Evolutionary conservation across 805 yeast genomes (phyloP).

Genomic region (Saccharomycopsis javanensis): DNA sequence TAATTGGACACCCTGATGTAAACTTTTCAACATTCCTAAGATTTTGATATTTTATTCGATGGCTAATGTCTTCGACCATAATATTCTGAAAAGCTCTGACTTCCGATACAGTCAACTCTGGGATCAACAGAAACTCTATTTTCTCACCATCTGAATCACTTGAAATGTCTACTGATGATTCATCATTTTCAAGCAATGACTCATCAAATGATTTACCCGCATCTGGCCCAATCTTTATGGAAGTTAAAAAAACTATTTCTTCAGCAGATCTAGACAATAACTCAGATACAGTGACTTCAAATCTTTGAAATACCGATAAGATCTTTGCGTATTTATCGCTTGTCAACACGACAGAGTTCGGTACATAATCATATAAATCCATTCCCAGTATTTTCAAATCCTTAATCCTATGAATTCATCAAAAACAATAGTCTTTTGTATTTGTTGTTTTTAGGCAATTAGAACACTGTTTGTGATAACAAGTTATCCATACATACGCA

Average conservation of each 20-base stretch:
- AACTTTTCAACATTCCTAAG: slow-evolving; percentile 20
- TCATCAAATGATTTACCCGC: slow-evolving; percentile 14
- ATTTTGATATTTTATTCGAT: slow-evolving; percentile 1
- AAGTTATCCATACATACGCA: too few relatives aligned
- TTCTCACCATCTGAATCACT: not conserved
- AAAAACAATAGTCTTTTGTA: too few relatives aligned
- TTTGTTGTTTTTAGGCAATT: too few relatives aligned
- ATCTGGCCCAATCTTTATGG: slow-evolving; percentile 26
- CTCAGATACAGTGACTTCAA: slow-evolving; percentile 32
- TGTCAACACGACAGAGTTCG: slow-evolving; percentile 28
- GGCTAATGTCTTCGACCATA: slow-evolving; percentile 6
- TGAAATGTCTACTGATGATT: not conserved
- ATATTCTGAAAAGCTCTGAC: slow-evolving; percentile 15
- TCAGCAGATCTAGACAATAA: slow-evolving; percentile 25
- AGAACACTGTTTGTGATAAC: too few relatives aligned
- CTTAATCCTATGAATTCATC: not conserved
- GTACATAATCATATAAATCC: slow-evolving; percentile 36
- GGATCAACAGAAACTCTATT: slow-evolving; percentile 21
- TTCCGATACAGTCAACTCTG: slow-evolving; percentile 20
- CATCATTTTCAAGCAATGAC: not conserved
- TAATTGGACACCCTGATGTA: slow-evolving; percentile 42
- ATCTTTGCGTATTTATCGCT: slow-evolving; percentile 26
- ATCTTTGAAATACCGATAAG: slow-evolving; percentile 24
- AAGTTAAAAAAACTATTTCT: slow-evolving; percentile 22
- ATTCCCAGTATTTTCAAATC: slow-evolving; percentile 19